Percentiles rank a stretch among this genome's conserved stretches.
Evolutionary conservation across 306 rosid species (phyloP).

Genomic region (Hippophae gyantsensis): DNA sequence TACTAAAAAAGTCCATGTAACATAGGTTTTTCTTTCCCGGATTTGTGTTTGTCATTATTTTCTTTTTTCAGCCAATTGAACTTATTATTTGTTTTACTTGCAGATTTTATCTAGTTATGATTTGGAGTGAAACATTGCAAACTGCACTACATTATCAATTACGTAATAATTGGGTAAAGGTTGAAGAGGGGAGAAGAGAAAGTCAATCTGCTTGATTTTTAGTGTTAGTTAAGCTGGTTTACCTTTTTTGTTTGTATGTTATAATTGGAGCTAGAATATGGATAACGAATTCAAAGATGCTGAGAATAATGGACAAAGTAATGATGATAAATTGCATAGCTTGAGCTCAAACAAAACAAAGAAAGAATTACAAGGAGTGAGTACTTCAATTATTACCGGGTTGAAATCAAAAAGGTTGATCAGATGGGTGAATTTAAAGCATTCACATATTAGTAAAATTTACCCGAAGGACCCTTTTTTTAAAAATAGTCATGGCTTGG

Average conservation of each 20-base stretch:
- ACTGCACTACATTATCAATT: background rate
- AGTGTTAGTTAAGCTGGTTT: conserved; percentile 6
- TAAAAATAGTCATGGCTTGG: conserved; percentile 39
- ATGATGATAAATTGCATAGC: conserved; percentile 29
- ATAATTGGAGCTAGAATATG: conserved; percentile 38
- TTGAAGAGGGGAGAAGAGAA: conserved; percentile 20
- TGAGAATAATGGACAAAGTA: conserved; percentile 25
- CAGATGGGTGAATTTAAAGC: conserved; percentile 47
- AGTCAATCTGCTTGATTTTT: conserved; percentile 16
- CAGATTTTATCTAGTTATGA: conserved; percentile 17
- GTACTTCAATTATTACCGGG: conserved; percentile 28
- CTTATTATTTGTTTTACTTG: conserved; percentile 5
- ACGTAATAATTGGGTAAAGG: conserved; percentile 12
- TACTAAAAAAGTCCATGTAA: too few species aligned
- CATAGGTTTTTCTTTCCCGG: too few species aligned
- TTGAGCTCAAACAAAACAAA: conserved; percentile 38
- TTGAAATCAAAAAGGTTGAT: conserved; percentile 46
- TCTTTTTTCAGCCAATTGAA: background rate
- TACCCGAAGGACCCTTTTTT: conserved; percentile 36
- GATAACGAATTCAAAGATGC: conserved; percentile 35
- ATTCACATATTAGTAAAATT: conserved; percentile 38
- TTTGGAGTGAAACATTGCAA: conserved; percentile 7
- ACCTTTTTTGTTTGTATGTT: too few species aligned
- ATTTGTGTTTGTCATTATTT: too few species aligned
- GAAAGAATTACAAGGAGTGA: conserved; percentile 33